Conservation (phyloP, 306 rosid genomes). For the Gastrolobium villosum region DNA sequence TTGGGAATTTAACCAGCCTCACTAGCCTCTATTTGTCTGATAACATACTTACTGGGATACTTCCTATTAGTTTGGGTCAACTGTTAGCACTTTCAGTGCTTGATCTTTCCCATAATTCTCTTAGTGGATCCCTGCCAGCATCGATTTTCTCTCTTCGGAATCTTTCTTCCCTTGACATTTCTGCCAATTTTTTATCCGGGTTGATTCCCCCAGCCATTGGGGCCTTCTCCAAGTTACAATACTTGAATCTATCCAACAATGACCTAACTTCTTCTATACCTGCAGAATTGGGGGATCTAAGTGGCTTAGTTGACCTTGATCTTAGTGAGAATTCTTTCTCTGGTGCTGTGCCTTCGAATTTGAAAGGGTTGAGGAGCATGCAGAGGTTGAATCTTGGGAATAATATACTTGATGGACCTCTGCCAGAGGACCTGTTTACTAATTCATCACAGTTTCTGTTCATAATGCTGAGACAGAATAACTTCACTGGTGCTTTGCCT, state of each 20-base stretch:
- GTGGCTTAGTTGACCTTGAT: slow-evolving; percentile 84
- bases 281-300: slow-evolving; percentile 65
- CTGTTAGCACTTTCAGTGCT: slow-evolving; percentile 66
- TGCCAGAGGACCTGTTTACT: slow-evolving; percentile 61
- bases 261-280: slow-evolving; percentile 66
- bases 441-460: slow-evolving; percentile 59
- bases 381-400: slow-evolving; percentile 58
- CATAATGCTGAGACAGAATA: slow-evolving; percentile 64
- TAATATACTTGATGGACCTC: slow-evolving; percentile 65
- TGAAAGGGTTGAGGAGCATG: slow-evolving; percentile 71
- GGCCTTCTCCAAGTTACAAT: slow-evolving; percentile 64
- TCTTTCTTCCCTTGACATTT: slow-evolving; percentile 77
- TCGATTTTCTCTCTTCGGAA: slow-evolving; percentile 63
- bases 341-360: slow-evolving; percentile 60
- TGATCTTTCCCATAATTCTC: slow-evolving; percentile 73
- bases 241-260: slow-evolving; percentile 82
- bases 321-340: slow-evolving; percentile 73
- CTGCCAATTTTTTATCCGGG: slow-evolving; percentile 70
- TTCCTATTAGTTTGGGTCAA: slow-evolving; percentile 74
- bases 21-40: slow-evolving; percentile 69
- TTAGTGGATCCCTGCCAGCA: slow-evolving; percentile 66
- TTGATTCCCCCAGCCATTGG: slow-evolving; percentile 68
- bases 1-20: slow-evolving; percentile 79
- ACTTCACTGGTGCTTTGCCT: slow-evolving; percentile 70
- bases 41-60: slow-evolving; percentile 70